Evolutionary conservation across 805 yeast species (phyloP), one percentile per base, ranked within the genome.

Genomic region (Nakazawaea holstii): DNA sequence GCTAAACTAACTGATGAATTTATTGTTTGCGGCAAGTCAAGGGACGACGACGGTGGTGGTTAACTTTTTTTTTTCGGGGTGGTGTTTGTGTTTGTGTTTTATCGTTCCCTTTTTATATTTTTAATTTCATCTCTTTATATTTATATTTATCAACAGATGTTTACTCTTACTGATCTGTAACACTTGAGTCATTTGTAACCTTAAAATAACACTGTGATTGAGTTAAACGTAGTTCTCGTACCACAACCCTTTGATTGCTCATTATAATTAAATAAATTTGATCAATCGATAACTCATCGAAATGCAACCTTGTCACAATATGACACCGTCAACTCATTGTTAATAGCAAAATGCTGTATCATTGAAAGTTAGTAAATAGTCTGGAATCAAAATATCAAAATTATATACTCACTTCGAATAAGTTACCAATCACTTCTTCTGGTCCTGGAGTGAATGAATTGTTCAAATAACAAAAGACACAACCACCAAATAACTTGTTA

Each of bases 261-360:
- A 20, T 20, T 20, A 20, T 20, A 20, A 20, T 5, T 20, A 20
- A 20, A 5, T 20, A 20, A 20, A 20, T 5, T 20, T 20, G 24
- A 20, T 5, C n/a, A n/a, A 17, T 15, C 7, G 8, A 32, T 14
- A 14, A n/a, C 6, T 56, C 52, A 73, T 0, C 79, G 76, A 59
- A 73, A 73, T 0, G 79, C 79, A 24, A 71, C 73, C 8, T 66
- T 66, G 11, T 68, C 64, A 45, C 77, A 74, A 40, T 74, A 74
- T n/a, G 70, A 64, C 3, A 74, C 65, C 2, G 70, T 62, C n/a
- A 74, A 54, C 42, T 71, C 76, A 38, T 62, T 65, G 39, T 65
- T 67, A 6, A 57, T 59, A 5, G 62, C 64, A 52, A 67, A 72
- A 49, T 64, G 66, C 52, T 53, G 46, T 24, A 31, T 9, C 9